Evolutionary conservation across 2,329 filamentous ascomycete genomes (phyloP).

Genomic region (Pseudopyrenochaeta lycopersici): DNA sequence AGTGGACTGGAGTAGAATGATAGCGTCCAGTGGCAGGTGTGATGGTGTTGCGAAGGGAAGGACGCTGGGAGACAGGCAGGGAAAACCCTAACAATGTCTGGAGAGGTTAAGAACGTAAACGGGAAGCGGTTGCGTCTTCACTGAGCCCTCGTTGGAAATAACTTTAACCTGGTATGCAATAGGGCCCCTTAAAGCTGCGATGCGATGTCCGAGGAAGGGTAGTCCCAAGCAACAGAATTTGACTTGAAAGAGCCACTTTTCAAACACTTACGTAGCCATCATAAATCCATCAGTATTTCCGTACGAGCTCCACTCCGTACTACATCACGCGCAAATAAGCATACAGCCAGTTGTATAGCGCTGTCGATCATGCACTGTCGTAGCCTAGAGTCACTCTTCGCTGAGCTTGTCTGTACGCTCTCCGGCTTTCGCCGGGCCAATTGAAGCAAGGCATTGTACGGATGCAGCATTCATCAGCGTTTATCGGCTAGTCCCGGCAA

Average conservation of each 20-base stretch:
- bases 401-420: background rate
- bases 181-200: background rate
- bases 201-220: background rate
- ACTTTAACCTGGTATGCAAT: no score
- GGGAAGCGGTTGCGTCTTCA: no score
- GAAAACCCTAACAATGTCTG: no score
- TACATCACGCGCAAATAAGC: background rate
- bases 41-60: background rate
- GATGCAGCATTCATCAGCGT: background rate
- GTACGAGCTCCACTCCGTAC: background rate
- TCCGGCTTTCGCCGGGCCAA: background rate
- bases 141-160: no score
- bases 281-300: background rate
- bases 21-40: no score
- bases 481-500: background rate
- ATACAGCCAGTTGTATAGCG: background rate
- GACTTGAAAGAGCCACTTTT: background rate
- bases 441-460: background rate
- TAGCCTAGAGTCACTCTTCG: background rate
- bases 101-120: no score
- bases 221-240: background rate
- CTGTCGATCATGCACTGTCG: background rate
- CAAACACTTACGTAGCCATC: background rate
- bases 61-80: background rate
- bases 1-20: no score